Evolutionary conservation across 805 yeast genomes (phyloP).

Genomic region (Blastobotrys americana): DNA sequence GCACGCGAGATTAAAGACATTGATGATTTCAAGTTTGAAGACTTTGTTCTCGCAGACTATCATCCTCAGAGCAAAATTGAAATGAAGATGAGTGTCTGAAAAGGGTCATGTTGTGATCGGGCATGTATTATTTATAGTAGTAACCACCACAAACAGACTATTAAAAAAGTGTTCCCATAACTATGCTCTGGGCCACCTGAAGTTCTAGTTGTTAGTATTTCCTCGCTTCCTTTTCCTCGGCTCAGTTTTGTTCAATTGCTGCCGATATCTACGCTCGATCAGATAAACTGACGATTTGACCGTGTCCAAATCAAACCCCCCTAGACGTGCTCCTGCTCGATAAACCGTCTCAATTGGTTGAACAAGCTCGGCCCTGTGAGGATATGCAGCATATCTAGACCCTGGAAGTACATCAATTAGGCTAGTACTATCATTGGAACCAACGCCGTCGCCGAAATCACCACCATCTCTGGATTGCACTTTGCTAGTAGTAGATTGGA

Average conservation of each 20-base stretch:
- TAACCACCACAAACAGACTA: no score
- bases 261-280: conserved; percentile 3
- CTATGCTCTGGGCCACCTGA: not conserved
- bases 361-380: not conserved
- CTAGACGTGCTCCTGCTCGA: conserved; percentile 7
- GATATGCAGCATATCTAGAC: conserved; percentile 5
- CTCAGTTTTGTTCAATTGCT: not conserved
- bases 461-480: not conserved
- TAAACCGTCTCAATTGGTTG: not conserved
- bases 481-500: conserved; percentile 4
- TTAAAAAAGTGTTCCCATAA: no score
- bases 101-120: conserved; percentile 12
- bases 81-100: conserved; percentile 94
- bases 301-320: conserved; percentile 5
- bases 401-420: conserved; percentile 7
- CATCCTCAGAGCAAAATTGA: conserved; percentile 76
- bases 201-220: not conserved
- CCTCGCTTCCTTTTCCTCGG: no score
- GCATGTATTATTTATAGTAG: conserved; percentile 1
- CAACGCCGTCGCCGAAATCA: no score
- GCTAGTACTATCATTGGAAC: no score
- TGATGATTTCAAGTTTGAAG: conserved; percentile 85
- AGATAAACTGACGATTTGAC: not conserved
- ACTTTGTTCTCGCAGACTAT: conserved; percentile 74
- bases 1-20: conserved; percentile 60